These are phyloP conservation scores for Cyclocybe aegerita DNA, from an alignment of 768 basidiomycete species.

Conservation along the genomic window DNA sequence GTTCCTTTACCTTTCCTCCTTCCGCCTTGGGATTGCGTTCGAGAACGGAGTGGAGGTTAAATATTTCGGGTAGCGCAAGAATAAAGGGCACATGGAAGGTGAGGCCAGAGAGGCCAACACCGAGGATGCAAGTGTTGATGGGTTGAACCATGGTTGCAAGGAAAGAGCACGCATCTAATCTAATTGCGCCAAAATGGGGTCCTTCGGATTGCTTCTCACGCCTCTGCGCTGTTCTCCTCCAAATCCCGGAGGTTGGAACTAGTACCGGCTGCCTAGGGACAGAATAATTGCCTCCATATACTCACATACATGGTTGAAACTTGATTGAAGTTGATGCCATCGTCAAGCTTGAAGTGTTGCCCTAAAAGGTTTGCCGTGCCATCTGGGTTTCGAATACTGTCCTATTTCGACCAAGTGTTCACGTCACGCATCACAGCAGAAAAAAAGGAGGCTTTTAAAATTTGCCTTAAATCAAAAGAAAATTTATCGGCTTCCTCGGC, in stretches of 20 bases:
- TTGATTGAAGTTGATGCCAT: no score
- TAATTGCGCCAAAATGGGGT: not conserved
- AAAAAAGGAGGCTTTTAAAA: not conserved
- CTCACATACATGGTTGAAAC: no score
- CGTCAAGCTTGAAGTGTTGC: no score
- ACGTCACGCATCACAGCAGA: not conserved
- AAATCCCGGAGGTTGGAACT: no score
- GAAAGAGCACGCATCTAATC: not conserved
- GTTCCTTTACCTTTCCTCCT: slow-evolving; percentile 63
- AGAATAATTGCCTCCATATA: no score
- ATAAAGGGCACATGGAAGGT: slow-evolving; percentile 85
- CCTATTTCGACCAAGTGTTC: not conserved
- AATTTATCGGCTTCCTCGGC: not conserved
- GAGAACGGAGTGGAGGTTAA: slow-evolving; percentile 72
- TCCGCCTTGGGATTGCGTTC: slow-evolving; percentile 64
- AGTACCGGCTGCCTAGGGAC: no score
- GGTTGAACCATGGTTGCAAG: slow-evolving; percentile 37
- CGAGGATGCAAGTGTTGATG: slow-evolving; percentile 71
- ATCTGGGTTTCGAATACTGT: no score
- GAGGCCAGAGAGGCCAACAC: slow-evolving; percentile 72
- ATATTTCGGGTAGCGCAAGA: slow-evolving; percentile 66
- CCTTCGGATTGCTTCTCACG: no score
- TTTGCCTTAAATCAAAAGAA: slow-evolving; percentile 1
- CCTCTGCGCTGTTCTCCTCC: no score
- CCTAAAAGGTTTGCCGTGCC: no score